Evolutionary conservation across 225 moss, liverwort and hornwort genomes (phyloP).

Genomic region (Asterella californica): DNA sequence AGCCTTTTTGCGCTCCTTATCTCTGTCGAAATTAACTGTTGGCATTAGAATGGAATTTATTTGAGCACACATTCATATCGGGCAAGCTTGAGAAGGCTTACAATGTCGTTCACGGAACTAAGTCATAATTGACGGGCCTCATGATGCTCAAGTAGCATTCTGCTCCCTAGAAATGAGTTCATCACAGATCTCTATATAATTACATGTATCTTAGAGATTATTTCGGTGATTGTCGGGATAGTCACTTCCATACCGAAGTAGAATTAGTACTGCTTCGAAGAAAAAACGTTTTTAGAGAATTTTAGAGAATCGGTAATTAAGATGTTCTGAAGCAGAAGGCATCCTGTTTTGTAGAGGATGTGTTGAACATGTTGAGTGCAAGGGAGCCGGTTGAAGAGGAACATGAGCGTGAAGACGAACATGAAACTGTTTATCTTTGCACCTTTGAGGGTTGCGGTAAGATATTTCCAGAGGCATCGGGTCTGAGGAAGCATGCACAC

Average conservation of each 20-base stretch:
- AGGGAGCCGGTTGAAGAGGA: slow-evolving; percentile 54
- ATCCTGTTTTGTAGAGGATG: slow-evolving; percentile 58
- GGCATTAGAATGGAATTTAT: too few relatives aligned
- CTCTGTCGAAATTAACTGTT: too few relatives aligned
- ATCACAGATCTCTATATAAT: too few relatives aligned
- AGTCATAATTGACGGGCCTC: too few relatives aligned
- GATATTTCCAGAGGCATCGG: slow-evolving; percentile 70
- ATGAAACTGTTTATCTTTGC: slow-evolving; percentile 87
- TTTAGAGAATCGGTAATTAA: too few relatives aligned
- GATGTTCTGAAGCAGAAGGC: background rate
- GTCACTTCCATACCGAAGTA: background rate
- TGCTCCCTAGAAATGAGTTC: too few relatives aligned
- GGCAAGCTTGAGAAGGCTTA: too few relatives aligned
- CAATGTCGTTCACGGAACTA: too few relatives aligned
- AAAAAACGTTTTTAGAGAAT: background rate
- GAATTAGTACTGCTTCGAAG: background rate
- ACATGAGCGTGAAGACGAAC: slow-evolving; percentile 72
- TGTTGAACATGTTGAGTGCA: slow-evolving; percentile 48
- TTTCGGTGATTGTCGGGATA: background rate
- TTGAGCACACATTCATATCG: too few relatives aligned
- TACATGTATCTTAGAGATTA: too few relatives aligned
- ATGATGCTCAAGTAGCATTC: too few relatives aligned
- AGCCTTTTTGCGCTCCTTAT: too few relatives aligned
- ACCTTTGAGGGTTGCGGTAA: slow-evolving; percentile 89
- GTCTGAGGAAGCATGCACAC: slow-evolving; percentile 90